Conservation (phyloP, 495 filamentous ascomycete genomes). For the Glutinoglossum americanum region DNA sequence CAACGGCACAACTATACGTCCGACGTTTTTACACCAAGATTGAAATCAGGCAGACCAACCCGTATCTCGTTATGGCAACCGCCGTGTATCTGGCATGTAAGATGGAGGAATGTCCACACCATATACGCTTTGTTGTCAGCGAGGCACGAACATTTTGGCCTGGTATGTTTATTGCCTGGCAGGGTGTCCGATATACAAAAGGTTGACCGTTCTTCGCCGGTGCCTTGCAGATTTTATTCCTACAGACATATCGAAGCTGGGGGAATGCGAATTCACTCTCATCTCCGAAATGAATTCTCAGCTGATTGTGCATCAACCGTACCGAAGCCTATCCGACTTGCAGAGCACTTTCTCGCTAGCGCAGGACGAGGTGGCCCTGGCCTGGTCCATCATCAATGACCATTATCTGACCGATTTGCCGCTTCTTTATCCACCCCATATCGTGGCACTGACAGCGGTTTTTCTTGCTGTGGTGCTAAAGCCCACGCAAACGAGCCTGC, state of each 20-base stretch:
- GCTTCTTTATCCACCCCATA: slow-evolving; percentile 68
- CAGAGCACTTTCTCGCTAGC: slow-evolving; percentile 45
- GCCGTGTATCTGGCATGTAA: slow-evolving; percentile 93
- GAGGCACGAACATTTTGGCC: slow-evolving; percentile 82
- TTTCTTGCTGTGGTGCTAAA: slow-evolving; percentile 65
- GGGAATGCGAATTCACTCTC: slow-evolving; percentile 89
- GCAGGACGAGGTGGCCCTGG: slow-evolving; percentile 55
- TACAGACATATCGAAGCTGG: slow-evolving; percentile 66
- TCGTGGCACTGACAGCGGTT: slow-evolving; percentile 78
- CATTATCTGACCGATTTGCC: slow-evolving; percentile 89
- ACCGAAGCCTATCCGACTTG: slow-evolving; percentile 62
- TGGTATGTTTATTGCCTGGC: slow-evolving; percentile 23
- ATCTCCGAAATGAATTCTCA: slow-evolving; percentile 92
- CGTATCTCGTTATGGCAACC: slow-evolving; percentile 75
- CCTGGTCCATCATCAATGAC: slow-evolving; percentile 85
- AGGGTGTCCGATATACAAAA: neutral
- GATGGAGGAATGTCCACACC: slow-evolving; percentile 95
- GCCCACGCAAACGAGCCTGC: slow-evolving; percentile 26
- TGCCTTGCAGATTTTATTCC: slow-evolving; percentile 42
- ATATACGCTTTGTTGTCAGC: slow-evolving; percentile 68
- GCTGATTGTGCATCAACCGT: slow-evolving; percentile 92
- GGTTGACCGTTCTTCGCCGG: neutral
- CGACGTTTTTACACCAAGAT: slow-evolving; percentile 85
- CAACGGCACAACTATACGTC: slow-evolving; percentile 85
- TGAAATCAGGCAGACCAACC: slow-evolving; percentile 81